phyloP scores from a whole-genome alignment of 2,329 filamentous ascomycete species.

The Laburnicola sp. region DNA sequence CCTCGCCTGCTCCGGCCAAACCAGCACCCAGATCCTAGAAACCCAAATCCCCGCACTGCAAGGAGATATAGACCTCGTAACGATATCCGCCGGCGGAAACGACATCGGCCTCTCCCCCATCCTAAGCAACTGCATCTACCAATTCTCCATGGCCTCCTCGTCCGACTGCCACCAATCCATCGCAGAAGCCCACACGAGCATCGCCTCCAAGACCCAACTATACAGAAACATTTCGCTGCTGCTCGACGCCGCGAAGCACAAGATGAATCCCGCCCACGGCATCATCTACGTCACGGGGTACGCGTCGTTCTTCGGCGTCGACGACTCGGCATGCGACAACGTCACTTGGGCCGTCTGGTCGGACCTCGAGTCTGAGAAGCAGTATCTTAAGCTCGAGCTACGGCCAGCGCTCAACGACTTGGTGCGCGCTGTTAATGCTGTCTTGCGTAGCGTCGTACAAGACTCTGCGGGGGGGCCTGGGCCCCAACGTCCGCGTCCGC shows the following conservation, averaged over 20 bases:
- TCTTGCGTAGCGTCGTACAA: slow-evolving; percentile 20
- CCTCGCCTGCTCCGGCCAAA: slow-evolving; percentile 37
- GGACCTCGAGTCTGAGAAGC: slow-evolving; percentile 23
- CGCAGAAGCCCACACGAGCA: slow-evolving; percentile 19
- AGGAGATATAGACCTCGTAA: slow-evolving; percentile 29
- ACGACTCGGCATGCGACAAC: slow-evolving; percentile 30
- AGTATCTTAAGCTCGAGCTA: slow-evolving; percentile 30
- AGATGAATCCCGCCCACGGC: slow-evolving; percentile 27
- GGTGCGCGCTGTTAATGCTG: slow-evolving; percentile 28
- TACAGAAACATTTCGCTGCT: slow-evolving; percentile 24
- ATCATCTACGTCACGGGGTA: slow-evolving; percentile 38
- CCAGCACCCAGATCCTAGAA: slow-evolving; percentile 26
- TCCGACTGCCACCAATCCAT: slow-evolving; percentile 30
- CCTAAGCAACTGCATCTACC: slow-evolving; percentile 36
- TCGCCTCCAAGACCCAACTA: slow-evolving; percentile 22
- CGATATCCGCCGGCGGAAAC: slow-evolving; percentile 39
- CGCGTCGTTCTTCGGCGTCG: slow-evolving; percentile 34
- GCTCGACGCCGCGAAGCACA: slow-evolving; percentile 24
- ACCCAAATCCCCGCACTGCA: slow-evolving; percentile 28
- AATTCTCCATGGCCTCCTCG: slow-evolving; percentile 31
- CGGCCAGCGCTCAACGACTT: slow-evolving; percentile 32
- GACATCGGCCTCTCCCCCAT: slow-evolving; percentile 34
- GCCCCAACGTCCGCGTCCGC: slow-evolving; percentile 11
- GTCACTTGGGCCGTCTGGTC: slow-evolving; percentile 38
- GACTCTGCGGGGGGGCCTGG: slow-evolving; percentile 12